Base-by-base conservation (phyloP, 2,329 filamentous ascomycete genomes). In the Phialophora chinensis region DNA sequence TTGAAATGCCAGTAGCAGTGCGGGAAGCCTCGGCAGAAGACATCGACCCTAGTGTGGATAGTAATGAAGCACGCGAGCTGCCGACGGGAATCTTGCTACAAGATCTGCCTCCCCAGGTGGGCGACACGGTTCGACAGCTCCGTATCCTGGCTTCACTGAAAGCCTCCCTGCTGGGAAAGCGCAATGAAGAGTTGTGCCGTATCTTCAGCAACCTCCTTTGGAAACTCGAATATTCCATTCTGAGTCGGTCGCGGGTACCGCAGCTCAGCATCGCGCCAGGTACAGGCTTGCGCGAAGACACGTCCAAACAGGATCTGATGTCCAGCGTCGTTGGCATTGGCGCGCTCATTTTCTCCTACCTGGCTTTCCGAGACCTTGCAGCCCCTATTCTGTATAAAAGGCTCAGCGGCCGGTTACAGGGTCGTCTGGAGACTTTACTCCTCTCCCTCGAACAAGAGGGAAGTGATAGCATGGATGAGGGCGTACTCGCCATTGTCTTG, bases 181-280 rank as follows among this genome's bases (percentile, higher is more conserved):
- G 64, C 52, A 55, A 62, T 42, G 12, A 29, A 23, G 54, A 64
- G 29, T 20, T 69, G 11, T 64, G 66, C 33, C 55, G 44, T 17
- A 53, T 47, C 3, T 69, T 69, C 44, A 66, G 64, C 60, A 55
- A 65, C 33, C 52, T 64, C 3, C 58, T 69, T 6, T 69, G 64
- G 64, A 66, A 66, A n/a, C 60, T 67, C 33, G 64, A 69, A 27
- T 54, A 69, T 52, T 53, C 33, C 29, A 62, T 69, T 11, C 31
- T 66, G 50, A 57, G 59, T 25, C 53, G 25, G 4, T 17, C 25
- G 23, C 11, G 38, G n/a, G 17, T 3, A 7, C 38, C 38, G 5
- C 38, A n/a, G 38, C 38, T 44, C 38, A n/a, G 6, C 38, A 44
- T 7, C 6, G 17, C 17, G 5, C 6, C 17, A 44, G 17, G 5